A percentile compares a stretch with the other conserved stretches of the same genome.
These are phyloP conservation scores for Luffa aegyptiaca DNA, from an alignment of 306 rosid genomes.

Conservation along the genomic window DNA sequence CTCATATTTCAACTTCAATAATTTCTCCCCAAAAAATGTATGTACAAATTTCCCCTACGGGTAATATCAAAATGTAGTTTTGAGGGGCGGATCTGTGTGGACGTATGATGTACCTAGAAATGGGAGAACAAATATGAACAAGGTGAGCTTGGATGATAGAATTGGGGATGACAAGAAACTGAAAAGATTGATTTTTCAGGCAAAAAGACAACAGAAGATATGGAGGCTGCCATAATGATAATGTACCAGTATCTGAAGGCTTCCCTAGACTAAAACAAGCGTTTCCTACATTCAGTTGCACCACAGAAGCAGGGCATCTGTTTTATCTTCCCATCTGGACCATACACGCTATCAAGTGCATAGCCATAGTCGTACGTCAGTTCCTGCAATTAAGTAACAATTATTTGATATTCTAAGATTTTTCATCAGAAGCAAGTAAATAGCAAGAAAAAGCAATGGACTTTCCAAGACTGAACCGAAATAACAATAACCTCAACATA, in stretches of 20 bases:
- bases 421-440: background rate
- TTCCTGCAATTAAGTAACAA: slow-evolving; percentile 40
- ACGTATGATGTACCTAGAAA: slow-evolving; percentile 5
- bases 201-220: background rate
- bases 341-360: slow-evolving; percentile 74
- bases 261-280: slow-evolving; percentile 39
- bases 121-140: background rate
- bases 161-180: background rate
- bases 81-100: slow-evolving; percentile 11
- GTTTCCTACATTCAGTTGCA: slow-evolving; percentile 69
- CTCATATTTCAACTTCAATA: background rate
- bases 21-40: background rate
- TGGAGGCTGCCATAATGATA: background rate
- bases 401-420: background rate
- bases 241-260: background rate
- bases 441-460: background rate
- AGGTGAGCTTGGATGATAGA: background rate
- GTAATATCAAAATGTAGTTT: slow-evolving; percentile 2
- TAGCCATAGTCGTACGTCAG: slow-evolving; percentile 92
- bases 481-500: background rate
- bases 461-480: background rate
- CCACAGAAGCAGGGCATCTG: slow-evolving; percentile 87
- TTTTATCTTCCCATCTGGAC: slow-evolving; percentile 61
- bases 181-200: background rate
- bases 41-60: slow-evolving; percentile 5